A percentile compares a stretch with the other conserved stretches of the same genome.
Evolutionary conservation across 805 yeast species (phyloP).

Genomic region (Candida rishiriensis): DNA sequence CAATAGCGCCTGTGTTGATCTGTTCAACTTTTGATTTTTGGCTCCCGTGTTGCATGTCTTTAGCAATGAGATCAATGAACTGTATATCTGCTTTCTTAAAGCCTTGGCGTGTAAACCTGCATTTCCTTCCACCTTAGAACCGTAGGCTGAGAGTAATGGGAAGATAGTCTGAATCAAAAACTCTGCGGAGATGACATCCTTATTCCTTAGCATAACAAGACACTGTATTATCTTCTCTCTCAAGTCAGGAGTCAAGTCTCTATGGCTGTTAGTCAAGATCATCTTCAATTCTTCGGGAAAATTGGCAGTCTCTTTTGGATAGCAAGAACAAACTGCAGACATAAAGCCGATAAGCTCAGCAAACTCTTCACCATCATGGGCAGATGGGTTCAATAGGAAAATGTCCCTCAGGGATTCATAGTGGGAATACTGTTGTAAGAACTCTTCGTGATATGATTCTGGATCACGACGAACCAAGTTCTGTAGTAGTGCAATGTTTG

Average conservation of each 20-base stretch:
- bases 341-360: conserved; percentile 85
- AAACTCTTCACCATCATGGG: conserved; percentile 62
- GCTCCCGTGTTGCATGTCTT: conserved; percentile 85
- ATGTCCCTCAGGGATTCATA: conserved; percentile 89
- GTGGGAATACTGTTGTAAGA: conserved; percentile 86
- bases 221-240: conserved; percentile 90
- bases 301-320: conserved; percentile 78
- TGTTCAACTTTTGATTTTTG: conserved; percentile 83
- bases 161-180: conserved; percentile 78
- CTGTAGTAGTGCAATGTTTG: conserved; percentile 85
- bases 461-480: conserved; percentile 94
- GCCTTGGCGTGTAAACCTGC: conserved; percentile 68
- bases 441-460: conserved; percentile 89
- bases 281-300: conserved; percentile 79
- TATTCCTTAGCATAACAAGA: conserved; percentile 85
- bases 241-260: conserved; percentile 75
- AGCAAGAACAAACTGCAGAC: conserved; percentile 86
- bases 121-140: conserved; percentile 42
- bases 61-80: conserved; percentile 69
- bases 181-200: conserved; percentile 74
- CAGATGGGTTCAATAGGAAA: conserved; percentile 65
- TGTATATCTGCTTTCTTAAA: conserved; percentile 76
- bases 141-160: conserved; percentile 74
- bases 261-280: conserved; percentile 69
- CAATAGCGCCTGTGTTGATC: conserved; percentile 86